Conservation (phyloP, 352 stramenopile genomes). For the Globisporangium spinosum region DNA sequence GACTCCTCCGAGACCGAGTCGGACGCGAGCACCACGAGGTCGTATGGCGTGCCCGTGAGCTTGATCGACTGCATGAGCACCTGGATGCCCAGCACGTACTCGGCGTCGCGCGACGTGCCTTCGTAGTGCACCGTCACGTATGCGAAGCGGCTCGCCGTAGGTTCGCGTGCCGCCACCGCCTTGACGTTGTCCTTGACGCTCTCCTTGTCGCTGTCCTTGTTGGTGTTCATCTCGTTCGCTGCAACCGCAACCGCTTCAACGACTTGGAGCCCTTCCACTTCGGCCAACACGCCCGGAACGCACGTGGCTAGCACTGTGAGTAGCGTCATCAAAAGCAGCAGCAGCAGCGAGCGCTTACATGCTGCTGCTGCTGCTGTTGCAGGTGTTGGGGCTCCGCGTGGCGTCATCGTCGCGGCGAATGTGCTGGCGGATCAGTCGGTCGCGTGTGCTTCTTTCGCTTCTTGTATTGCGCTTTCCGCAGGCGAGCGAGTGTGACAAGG, state of each 20-base stretch:
- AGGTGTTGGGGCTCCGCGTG: not conserved
- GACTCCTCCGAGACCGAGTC: slow-evolving; percentile 77
- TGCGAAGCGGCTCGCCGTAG: slow-evolving; percentile 56
- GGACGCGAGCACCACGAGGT: slow-evolving; percentile 83
- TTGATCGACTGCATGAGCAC: slow-evolving; percentile 87
- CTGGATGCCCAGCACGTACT: slow-evolving; percentile 84
- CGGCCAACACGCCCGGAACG: not conserved
- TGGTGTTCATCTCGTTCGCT: slow-evolving; percentile 4
- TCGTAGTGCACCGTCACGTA: slow-evolving; percentile 88
- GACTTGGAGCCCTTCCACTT: slow-evolving; percentile 6
- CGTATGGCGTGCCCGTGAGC: slow-evolving; percentile 73
- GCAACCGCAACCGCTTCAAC: slow-evolving; percentile 17
- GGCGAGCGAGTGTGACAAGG: not conserved
- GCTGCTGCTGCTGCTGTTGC: not conserved
- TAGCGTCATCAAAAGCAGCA: slow-evolving; percentile 24
- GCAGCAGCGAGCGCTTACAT: slow-evolving; percentile 15
- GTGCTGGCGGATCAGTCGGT: not conserved
- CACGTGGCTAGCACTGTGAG: slow-evolving; percentile 1
- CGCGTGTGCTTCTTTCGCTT: not conserved
- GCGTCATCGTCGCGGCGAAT: not conserved
- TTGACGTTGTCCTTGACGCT: slow-evolving; percentile 18
- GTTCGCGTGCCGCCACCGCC: slow-evolving; percentile 14
- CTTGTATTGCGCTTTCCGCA: not conserved
- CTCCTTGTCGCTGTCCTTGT: not conserved
- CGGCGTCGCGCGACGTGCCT: slow-evolving; percentile 72